These are phyloP conservation scores for Betula pendula DNA, from an alignment of 306 rosid genomes.

Conservation along the genomic window DNA sequence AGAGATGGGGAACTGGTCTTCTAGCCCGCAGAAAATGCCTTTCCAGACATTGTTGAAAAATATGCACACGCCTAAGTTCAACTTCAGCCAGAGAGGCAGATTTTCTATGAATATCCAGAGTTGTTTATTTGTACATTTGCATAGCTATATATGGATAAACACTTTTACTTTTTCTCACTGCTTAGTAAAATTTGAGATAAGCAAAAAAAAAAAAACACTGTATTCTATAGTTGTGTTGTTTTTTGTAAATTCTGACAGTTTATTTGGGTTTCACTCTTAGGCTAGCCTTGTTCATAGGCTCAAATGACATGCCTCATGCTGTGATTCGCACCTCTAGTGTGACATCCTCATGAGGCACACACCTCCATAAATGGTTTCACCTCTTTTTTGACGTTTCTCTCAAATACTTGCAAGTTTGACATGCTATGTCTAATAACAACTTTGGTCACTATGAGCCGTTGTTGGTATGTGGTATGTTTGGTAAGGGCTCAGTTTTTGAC, in stretches of 20 bases:
- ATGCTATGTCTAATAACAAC: neutral
- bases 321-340: neutral
- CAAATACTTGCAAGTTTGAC: neutral
- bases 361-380: neutral
- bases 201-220: neutral
- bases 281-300: neutral
- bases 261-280: neutral
- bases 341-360: neutral
- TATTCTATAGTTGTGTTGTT: neutral
- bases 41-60: neutral
- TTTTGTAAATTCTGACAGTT: neutral
- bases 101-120: neutral
- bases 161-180: neutral
- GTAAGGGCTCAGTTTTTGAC: neutral
- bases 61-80: neutral
- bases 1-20: no score
- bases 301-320: neutral
- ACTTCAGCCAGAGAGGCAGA: neutral
- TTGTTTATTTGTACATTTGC: neutral
- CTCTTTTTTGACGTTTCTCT: neutral
- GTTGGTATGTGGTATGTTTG: neutral
- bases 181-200: neutral
- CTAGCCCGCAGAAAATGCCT: no score
- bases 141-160: neutral
- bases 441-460: neutral